Percentiles rank a stretch among this genome's conserved stretches.
Conservation (phyloP, 2,329 filamentous ascomycete species). For the Fusarium nematophilum region DNA sequence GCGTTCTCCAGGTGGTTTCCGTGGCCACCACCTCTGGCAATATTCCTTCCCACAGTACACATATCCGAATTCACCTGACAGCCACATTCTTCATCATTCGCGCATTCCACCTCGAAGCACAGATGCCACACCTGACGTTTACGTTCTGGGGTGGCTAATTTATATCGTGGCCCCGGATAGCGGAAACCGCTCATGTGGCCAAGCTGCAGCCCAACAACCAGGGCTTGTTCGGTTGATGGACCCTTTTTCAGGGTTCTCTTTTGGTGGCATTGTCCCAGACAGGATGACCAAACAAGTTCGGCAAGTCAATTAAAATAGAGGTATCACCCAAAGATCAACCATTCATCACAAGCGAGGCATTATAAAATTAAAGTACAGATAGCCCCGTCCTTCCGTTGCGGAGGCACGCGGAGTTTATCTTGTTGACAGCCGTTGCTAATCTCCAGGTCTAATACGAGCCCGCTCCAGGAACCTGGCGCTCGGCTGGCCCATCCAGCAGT, state of each 20-base stretch:
- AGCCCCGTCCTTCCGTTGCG: too few species aligned
- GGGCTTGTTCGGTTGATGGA: slow-evolving; percentile 3
- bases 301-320: neutral
- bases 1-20: slow-evolving; percentile 26
- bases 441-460: neutral
- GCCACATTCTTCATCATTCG: neutral
- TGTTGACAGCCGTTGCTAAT: too few species aligned
- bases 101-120: neutral
- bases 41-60: slow-evolving; percentile 16
- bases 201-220: slow-evolving; percentile 9
- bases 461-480: slow-evolving; percentile 8
- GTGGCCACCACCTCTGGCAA: slow-evolving; percentile 23
- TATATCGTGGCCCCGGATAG: neutral
- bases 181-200: slow-evolving; percentile 2
- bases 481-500: neutral
- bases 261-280: slow-evolving; percentile 15
- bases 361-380: too few species aligned
- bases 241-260: slow-evolving; percentile 26
- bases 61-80: slow-evolving; percentile 14
- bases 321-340: too few species aligned
- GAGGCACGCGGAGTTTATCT: too few species aligned
- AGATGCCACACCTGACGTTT: slow-evolving; percentile 1
- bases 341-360: too few species aligned
- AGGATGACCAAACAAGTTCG: slow-evolving; percentile 21
- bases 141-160: neutral